Evolutionary conservation across 1,284 basidiomycete genomes (phyloP), one percentile per base, ranked within the genome.

Genomic region (Grifola frondosa): DNA sequence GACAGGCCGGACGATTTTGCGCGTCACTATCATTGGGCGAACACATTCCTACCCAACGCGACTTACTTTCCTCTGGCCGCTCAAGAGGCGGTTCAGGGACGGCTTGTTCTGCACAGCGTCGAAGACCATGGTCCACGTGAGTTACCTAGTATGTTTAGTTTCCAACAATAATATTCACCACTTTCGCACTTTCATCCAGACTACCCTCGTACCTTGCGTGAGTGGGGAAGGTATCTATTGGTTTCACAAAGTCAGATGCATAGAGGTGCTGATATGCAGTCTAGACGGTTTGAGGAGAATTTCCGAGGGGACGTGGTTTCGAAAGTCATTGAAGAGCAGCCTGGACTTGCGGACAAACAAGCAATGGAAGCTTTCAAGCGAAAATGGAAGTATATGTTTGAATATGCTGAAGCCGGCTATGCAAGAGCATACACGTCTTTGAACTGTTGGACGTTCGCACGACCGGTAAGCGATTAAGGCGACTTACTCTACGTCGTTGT

Each of bases 11-110:
- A 88, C 57, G 88, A 91, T 63, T 91, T 91, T 63, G 89, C 89
- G 74, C 78, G 84, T 37, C 85, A 84, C 55, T 93, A 89, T 67
- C 85, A 92, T 77, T 93, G 91, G 85, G 90, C 91, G 6, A 91
- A 92, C 52, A 86, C 85, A 1, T 87, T 85, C 62, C 68, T 91
- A 19, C 90, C 90, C 1, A 86, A 83, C 36, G 83, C 90, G 11
- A 86, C 84, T 2, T 73, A 76, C 6, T 66, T 87, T 38, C 76
- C 85, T 37, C 77, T 78, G 34, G 78, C 75, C 23, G 78, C 80
- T 7, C 74, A 83, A 32, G 59, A 68, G 0, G 81, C 77, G 13
- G 77, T 83, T 12, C 74, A 82, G 44, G 81, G 81, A 15, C 71
- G 77, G 37, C 84, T 93, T 59, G 80, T 85, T 12, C 72, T 92